A percentile compares a stretch with the other conserved stretches of the same genome.
phyloP scores from a whole-genome alignment of 140 eudicot species.

The Ambrosia hybrid region DNA sequence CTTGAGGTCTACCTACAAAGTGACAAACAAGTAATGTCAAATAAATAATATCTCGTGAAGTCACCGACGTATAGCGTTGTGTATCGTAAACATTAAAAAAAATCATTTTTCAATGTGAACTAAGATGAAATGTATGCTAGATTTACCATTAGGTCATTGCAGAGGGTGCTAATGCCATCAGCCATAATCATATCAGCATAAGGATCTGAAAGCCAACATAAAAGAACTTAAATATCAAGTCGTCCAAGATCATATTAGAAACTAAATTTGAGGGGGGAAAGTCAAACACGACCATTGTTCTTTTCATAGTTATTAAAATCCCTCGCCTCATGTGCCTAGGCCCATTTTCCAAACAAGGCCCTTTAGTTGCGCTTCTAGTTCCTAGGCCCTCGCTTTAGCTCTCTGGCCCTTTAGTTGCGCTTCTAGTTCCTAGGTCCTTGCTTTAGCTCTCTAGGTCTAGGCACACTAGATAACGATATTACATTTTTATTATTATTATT shows the following conservation, averaged over 20 bases:
- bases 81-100: not conserved
- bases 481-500: too few relatives aligned
- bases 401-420: too few relatives aligned
- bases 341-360: too few relatives aligned
- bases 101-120: not conserved
- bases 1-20: constrained; percentile 80
- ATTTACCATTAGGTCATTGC: constrained; percentile 87
- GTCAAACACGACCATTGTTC: not conserved
- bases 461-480: too few relatives aligned
- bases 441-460: too few relatives aligned
- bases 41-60: not conserved
- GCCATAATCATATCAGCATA: constrained; percentile 94
- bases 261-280: not conserved
- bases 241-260: constrained; percentile 5
- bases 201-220: constrained; percentile 53
- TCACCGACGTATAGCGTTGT: not conserved
- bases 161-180: constrained; percentile 84
- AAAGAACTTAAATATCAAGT: not conserved
- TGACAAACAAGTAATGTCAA: constrained; percentile 14
- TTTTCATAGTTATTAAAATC: too few relatives aligned
- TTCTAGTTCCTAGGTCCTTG: too few relatives aligned
- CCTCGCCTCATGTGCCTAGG: too few relatives aligned
- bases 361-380: too few relatives aligned
- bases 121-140: constrained; percentile 8
- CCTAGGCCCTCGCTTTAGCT: too few relatives aligned